phyloP scores from a whole-genome alignment of 345 rosid genomes.

The Rhodamnia argentea region DNA sequence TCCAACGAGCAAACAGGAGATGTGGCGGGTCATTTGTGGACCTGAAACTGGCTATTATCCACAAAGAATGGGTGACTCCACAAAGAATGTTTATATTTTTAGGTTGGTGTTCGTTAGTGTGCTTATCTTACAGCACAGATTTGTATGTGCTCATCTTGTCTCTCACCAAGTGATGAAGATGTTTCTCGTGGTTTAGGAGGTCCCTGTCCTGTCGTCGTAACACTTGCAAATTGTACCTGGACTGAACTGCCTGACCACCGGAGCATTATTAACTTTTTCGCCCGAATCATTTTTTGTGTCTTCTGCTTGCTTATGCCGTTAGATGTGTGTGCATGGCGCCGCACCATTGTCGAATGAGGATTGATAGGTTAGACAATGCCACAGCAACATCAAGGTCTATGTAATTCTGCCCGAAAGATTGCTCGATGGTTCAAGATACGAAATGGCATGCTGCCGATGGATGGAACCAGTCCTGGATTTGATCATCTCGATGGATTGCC shows the following conservation, averaged over 20 bases:
- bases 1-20: not conserved
- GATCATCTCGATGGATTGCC: not conserved
- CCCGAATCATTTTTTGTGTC: not conserved
- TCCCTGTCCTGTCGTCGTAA: not conserved
- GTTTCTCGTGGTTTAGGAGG: not conserved
- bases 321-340: not conserved
- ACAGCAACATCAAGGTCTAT: not conserved
- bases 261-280: not conserved
- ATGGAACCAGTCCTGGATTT: not conserved
- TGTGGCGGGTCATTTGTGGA: not conserved
- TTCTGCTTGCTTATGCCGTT: not conserved
- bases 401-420: slow-evolving; percentile 7
- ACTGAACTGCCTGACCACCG: not conserved
- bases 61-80: not conserved
- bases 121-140: not conserved
- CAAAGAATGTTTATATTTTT: not conserved
- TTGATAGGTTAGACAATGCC: not conserved
- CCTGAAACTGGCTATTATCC: not conserved
- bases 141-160: not conserved
- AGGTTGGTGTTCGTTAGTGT: not conserved
- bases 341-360: not conserved
- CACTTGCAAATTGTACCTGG: not conserved
- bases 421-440: not conserved
- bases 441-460: not conserved
- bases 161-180: not conserved